Conservation (phyloP, 2,329 filamentous ascomycete genomes). For the Tricladium varicosporioides region DNA sequence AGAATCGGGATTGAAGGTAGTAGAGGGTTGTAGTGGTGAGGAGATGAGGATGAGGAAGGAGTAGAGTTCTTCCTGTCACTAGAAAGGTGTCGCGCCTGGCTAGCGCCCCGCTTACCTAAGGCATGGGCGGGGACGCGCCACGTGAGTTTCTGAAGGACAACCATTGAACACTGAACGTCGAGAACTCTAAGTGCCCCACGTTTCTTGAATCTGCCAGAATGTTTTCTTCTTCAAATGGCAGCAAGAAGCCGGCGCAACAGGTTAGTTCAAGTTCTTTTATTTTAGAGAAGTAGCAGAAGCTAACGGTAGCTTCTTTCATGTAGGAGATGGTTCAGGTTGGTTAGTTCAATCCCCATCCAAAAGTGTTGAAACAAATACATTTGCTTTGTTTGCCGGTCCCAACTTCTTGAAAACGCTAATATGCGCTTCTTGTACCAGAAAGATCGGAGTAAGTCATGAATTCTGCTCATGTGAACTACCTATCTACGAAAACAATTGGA, state of each 20-base stretch:
- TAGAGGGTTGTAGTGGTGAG: no score
- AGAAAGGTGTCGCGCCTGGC: background rate
- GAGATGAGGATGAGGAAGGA: no score
- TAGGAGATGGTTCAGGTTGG: constrained; percentile 99
- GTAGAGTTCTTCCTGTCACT: no score
- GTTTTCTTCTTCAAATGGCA: constrained; percentile 62
- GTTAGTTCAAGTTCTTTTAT: constrained; percentile 45
- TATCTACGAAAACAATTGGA: background rate
- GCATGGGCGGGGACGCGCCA: background rate
- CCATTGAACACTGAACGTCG: background rate
- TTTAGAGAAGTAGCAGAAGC: constrained; percentile 14
- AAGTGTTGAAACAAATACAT: background rate
- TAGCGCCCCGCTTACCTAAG: background rate
- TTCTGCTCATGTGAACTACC: background rate
- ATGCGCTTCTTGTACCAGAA: constrained; percentile 41
- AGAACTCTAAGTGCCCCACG: background rate
- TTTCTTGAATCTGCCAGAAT: constrained; percentile 38
- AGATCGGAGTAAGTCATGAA: constrained; percentile 57
- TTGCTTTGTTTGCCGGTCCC: constrained; percentile 2
- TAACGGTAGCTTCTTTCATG: constrained; percentile 28
- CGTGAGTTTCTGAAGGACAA: background rate
- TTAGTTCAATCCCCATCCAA: constrained; percentile 53
- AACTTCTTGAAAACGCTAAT: constrained; percentile 18
- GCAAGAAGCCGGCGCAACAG: constrained; percentile 71
- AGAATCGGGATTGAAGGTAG: no score